phyloP scores from a whole-genome alignment of 108 stramenopile species.

The Craspedostauros australis region DNA sequence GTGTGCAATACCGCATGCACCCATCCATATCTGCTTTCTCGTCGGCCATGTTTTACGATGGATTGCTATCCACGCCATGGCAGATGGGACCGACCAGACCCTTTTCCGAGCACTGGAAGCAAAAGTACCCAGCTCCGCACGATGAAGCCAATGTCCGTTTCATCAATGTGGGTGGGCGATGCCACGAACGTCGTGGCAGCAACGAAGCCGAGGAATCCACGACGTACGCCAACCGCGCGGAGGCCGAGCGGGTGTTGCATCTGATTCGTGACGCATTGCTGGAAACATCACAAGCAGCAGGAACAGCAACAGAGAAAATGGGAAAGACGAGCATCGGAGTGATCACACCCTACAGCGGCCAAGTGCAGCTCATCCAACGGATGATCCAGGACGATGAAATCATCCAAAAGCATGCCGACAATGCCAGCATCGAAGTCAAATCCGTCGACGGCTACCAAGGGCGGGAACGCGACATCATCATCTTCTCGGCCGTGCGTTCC shows the following conservation, averaged over 20 bases:
- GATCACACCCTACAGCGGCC: slow-evolving; percentile 94
- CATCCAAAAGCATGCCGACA: slow-evolving; percentile 7
- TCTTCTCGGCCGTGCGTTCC: slow-evolving; percentile 89
- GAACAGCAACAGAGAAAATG: too few relatives aligned
- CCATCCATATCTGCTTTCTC: slow-evolving; percentile 93
- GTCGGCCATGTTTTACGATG: slow-evolving; percentile 81
- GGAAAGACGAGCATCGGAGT: slow-evolving; percentile 81
- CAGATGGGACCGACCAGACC: slow-evolving; percentile 36
- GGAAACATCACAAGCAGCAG: too few relatives aligned
- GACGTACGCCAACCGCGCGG: slow-evolving; percentile 64
- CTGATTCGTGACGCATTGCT: slow-evolving; percentile 47
- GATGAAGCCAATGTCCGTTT: slow-evolving; percentile 42
- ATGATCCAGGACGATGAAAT: slow-evolving; percentile 52
- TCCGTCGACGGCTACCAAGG: slow-evolving; percentile 95
- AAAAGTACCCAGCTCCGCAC: slow-evolving; percentile 31
- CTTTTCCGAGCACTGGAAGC: slow-evolving; percentile 38
- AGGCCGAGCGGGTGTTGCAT: slow-evolving; percentile 47
- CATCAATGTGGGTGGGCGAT: slow-evolving; percentile 60
- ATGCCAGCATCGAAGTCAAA: slow-evolving; percentile 68
- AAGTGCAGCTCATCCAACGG: slow-evolving; percentile 81
- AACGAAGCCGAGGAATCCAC: slow-evolving; percentile 39
- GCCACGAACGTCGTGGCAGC: slow-evolving; percentile 60
- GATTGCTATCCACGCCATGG: slow-evolving; percentile 57
- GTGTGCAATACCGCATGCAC: slow-evolving; percentile 94
- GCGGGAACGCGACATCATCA: slow-evolving; percentile 88